Base-by-base conservation (phyloP, 2,329 filamentous ascomycete genomes). In the Dactylella cylindrospora region DNA sequence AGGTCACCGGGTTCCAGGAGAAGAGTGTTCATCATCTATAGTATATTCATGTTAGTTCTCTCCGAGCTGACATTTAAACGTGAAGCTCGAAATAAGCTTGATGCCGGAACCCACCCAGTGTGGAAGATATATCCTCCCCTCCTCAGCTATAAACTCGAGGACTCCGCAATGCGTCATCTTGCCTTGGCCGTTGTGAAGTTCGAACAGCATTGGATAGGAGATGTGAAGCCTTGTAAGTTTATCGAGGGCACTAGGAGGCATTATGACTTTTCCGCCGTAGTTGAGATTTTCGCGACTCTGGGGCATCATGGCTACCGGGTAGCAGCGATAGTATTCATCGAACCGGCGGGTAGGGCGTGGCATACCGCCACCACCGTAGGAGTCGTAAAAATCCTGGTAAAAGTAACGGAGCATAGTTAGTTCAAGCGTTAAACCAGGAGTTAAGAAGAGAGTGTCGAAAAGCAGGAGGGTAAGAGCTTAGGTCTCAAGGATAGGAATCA, bases 241-340 rank as follows among this genome's bases (percentile, higher is more conserved):
- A 77, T 98, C 91, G 51, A 98, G 81, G 4, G 93, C 91, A 28
- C 90, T 95, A 0, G 93, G 87, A n/a, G 93, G 93, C 66, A 98
- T 84, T 72, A 98, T 88, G 69, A 98, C 91, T 78, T 98, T 98
- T 74, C 91, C 94, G 68, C 93, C 93, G 72, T 93, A 90, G 77
- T 97, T 97, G 65, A 95, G 84, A 67, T 90, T 85, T 46, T 88
- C 86, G 67, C 93, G 82, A 70, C 96, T 90, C 29, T 88, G 83
- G 2, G 90, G 89, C 65, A 95, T 83, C 90, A 98, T 97, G 69
- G 85, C 84, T 70, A 96, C 81, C 35, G 93, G 93, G 71, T 97
- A 98, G 78, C 90, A 96, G 70, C 93, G 85, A 76, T 96, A 97
- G 77, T 95, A 97, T 74, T 98, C 93, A 74, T 98, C 91, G 76